These are phyloP conservation scores for Puccinia hordei DNA, from an alignment of 1,284 basidiomycete species.

Conservation along the genomic window DNA sequence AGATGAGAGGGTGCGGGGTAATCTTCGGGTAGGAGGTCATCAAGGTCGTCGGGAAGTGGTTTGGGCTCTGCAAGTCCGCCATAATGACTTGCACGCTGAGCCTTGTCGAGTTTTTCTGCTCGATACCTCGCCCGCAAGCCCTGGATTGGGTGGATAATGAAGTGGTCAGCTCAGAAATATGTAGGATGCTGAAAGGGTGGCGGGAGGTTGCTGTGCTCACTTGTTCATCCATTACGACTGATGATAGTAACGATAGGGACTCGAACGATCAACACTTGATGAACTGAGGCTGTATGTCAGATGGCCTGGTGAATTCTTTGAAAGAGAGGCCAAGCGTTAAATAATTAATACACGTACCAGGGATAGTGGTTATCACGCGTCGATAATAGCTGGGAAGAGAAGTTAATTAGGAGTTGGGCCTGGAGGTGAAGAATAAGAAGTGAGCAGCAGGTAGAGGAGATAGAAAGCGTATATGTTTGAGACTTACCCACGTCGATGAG, in stretches of 20 bases:
- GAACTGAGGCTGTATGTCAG: too few species aligned
- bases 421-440: too few species aligned
- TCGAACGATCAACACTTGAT: too few species aligned
- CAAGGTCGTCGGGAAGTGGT: constrained; percentile 33
- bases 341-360: too few species aligned
- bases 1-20: constrained; percentile 24
- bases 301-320: too few species aligned
- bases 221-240: constrained; percentile 31
- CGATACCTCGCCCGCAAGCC: constrained; percentile 49
- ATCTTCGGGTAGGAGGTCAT: background rate
- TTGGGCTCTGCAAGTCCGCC: constrained; percentile 28
- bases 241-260: background rate
- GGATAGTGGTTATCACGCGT: too few species aligned
- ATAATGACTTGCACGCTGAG: constrained; percentile 19
- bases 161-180: background rate
- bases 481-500: too few species aligned
- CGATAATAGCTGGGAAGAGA: too few species aligned
- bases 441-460: too few species aligned
- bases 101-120: constrained; percentile 35
- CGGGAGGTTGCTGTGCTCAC: background rate
- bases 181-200: background rate
- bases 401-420: too few species aligned
- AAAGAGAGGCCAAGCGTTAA: too few species aligned
- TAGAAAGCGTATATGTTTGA: too few species aligned
- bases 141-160: background rate